Base-by-base conservation (phyloP, 345 rosid genomes). In the Gossypium bickii region DNA sequence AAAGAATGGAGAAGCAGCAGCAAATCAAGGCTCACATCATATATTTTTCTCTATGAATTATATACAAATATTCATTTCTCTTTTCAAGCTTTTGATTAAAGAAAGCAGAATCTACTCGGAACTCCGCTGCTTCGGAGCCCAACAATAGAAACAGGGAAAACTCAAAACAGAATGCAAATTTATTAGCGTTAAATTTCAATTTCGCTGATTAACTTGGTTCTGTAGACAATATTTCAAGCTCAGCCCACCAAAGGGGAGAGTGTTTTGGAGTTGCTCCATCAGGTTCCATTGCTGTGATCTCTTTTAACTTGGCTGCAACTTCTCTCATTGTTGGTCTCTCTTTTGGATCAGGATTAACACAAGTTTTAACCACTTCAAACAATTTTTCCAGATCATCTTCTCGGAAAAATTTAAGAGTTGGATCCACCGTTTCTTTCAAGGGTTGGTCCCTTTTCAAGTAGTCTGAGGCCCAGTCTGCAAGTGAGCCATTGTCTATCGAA, bases 241-340 rank as follows among this genome's bases (percentile, higher is more conserved):
- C 97, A 27, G 97, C 97, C 97, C 99, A 93, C 99, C 97, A 96
- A 59, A 88, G 88, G 67, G 97, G 93, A 76, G 97, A 93, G 55
- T 79, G 64, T 84, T 90, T 89, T 22, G 98, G 98, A n/a, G 83
- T 80, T 62, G 93, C 98, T 70, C 82, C 86, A 45, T 85, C 91
- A 20, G 92, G 92, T 77, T 53, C 86, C 86, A 95, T 79, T 56
- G 88, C 84, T 29, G 92, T 96, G 70, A 90, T 88, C 82, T 86
- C 93, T 73, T 78, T 87, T 74, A 96, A 76, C 83, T 77, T 89
- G 20, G 85, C 88, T 20, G 83, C 80, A 58, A 92, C 63, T 68
- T 85, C 87, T 71, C 79, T 85, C 90, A 92, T 90, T 72, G 83
- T 75, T 20, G 89, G 94, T 79, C 97, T 83, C 44, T 80, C 81